Base-by-base conservation (phyloP, 257 asterid species). In the Ehretia macrophylla region DNA sequence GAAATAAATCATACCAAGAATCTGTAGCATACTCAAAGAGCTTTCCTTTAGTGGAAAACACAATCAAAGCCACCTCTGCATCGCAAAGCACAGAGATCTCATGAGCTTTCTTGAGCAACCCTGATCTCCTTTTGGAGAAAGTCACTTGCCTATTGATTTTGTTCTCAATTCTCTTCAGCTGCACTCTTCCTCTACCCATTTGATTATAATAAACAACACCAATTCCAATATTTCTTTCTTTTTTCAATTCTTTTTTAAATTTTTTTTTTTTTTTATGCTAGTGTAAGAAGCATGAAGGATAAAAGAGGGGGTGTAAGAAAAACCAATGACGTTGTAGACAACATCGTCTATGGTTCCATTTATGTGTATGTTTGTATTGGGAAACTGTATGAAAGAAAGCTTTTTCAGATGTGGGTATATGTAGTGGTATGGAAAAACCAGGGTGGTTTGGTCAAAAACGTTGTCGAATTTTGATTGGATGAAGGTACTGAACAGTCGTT, bases 31-130 rank as follows among this genome's bases (percentile, higher is more conserved):
- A 89, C 65, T 89, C 80, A 32, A 76, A 81, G 56, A 89, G 83
- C 67, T 89, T 89, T 0, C 97, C 97, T 63, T 86, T 89, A 16
- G 87, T 72, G 0, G 97, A 89, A 19, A 89, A 89, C 19, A 89
- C 89, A 32, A 89, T 89, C 63, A 89, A 58, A 0, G 87, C 97
- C 4, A 89, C 95, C 44, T 89, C 91, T 1, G 95, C 95, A 66
- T 89, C 96, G 57, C 96, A 88, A 13, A 88, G 92, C 11, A 88
- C 85, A 10, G 96, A 88, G 72, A 88, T 88, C 81, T 89, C 97
- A 18, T 82, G 78, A 22, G 97, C 97, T 72, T 89, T 89, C 75
- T 89, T 89, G 4, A 84, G 69, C 39, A 89, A 75, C 17, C 97
- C 97, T 14, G 84, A 76, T 56, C 97, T 66, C 60, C 95, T 57